These are phyloP conservation scores for Termitomyces eurrhizus DNA, from an alignment of 768 basidiomycete genomes.

Conservation along the genomic window DNA sequence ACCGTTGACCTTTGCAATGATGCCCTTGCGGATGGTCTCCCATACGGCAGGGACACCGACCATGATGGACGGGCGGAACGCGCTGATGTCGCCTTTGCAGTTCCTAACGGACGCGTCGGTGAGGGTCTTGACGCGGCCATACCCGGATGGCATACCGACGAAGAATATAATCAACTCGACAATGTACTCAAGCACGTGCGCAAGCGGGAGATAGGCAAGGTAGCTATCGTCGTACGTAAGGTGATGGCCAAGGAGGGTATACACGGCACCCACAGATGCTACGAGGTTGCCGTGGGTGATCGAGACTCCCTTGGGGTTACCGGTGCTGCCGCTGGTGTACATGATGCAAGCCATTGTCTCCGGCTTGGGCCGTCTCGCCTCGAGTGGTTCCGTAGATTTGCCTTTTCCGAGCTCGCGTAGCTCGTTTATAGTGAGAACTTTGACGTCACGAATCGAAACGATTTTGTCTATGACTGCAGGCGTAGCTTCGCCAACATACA, in stretches of 20 bases:
- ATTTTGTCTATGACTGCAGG: constrained; percentile 56
- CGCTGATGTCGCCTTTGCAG: constrained; percentile 78
- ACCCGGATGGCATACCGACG: constrained; percentile 79
- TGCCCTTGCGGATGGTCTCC: constrained; percentile 97
- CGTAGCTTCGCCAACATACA: constrained; percentile 78
- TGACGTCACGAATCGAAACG: constrained; percentile 51
- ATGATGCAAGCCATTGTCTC: constrained; percentile 50
- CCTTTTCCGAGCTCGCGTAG: constrained; percentile 63
- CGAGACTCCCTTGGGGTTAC: constrained; percentile 91
- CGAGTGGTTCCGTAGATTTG: constrained; percentile 48
- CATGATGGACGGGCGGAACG: constrained; percentile 86
- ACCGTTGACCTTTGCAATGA: constrained; percentile 73
- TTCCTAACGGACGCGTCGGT: constrained; percentile 92
- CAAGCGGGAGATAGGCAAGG: constrained; percentile 91
- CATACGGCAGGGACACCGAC: constrained; percentile 95
- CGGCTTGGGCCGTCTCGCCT: constrained; percentile 40
- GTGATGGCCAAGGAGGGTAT: constrained; percentile 65
- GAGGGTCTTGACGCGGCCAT: constrained; percentile 92
- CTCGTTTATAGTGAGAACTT: constrained; percentile 64
- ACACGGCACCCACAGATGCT: constrained; percentile 82
- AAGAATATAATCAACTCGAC: constrained; percentile 80
- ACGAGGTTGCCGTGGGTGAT: constrained; percentile 86
- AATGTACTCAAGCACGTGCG: constrained; percentile 94
- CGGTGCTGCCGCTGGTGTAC: constrained; percentile 87
- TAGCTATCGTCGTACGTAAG: constrained; percentile 58